Evolutionary conservation across 805 yeast genomes (phyloP), one percentile per base, ranked within the genome.

Genomic region (Saturnispora sanitii): DNA sequence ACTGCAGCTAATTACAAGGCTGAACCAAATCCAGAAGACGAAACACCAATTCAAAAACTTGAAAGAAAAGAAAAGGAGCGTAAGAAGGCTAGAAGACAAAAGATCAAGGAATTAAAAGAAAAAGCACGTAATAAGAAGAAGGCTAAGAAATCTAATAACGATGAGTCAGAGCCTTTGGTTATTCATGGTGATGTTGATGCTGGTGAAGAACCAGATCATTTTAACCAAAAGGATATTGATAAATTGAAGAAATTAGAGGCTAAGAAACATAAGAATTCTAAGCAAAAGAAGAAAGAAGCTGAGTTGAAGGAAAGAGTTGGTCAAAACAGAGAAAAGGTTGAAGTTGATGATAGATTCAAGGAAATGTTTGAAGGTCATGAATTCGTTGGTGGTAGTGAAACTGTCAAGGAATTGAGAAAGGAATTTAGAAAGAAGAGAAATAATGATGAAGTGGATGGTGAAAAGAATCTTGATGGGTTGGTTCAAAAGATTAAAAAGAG

Each of bases 41-140:
- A 48, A 30, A 67, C 79, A 8, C 79, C 96, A 0, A 76, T 92
- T 37, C 88, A 81, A 30, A 81, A 78, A 50, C 75, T 87, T 54
- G 79, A 73, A 57, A 74, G 92, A 48, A 92, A 86, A 60, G 96
- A 90, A 54, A 86, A 85, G 66, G 97, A 92, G 58, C 82, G 97
- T 61, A 79, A 90, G 54, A 79, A 80, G 65, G 74, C 76, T 49
- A 78, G 97, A 66, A 73, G 82, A 68, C 90, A 83, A 35, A 77
- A 77, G 56, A 60, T 78, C 53, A 83, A 83, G 61, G 78, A 74
- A 45, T 48, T 75, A 45, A 73, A 76, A 60, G 67, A 67, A 37
- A 74, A 70, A n/a, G 70, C 69, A 53, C 69, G 64, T 48, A 67
- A 64, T 11, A 62, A 66, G 26, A 67, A 62, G 49, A 42, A 43